Evolutionary conservation across 192 early-diverging fungal genomes (phyloP), one percentile per base, ranked within the genome.

Genomic region (Rhizophagus clarus): DNA sequence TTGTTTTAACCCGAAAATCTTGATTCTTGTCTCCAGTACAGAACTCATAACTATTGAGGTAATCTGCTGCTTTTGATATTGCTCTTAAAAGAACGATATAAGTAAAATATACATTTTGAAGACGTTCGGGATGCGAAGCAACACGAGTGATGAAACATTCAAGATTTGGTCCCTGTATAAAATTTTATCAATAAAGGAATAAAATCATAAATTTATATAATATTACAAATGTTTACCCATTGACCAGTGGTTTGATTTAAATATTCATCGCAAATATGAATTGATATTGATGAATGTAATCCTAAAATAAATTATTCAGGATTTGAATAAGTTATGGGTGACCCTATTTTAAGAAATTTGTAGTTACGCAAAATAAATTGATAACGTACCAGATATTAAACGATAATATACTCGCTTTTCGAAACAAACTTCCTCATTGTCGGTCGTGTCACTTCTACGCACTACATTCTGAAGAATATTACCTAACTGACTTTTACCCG

Each of bases 41-140:
- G 81, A 94, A 97, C 40, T 89, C 87, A 76, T 95, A 95, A 42
- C 88, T 85, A 8, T 83, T 84, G 22, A 99, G 80, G 83, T 94
- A 98, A 20, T 86, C 84, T 37, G 88, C 88, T 63, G 98, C 87
- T 85, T 98, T 98, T 37, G 93, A 86, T 28, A 99, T 87, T 0
- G 98, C 94, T 15, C 97, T 89, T 7, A 96, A 82, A 10, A 98
- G 84, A 6, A 99, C 87, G 2, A 92, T 94, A 84, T 96, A 97
- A 66, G 93, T 93, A 84, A 99, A 98, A 84, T 99, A 98, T 49
- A 97, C 90, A 88, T 99, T 99, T 80, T 98, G 90, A 79, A 99
- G 82, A 24, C 97, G 91, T 69, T 98, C 96, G 6, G 96, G 97
- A 83, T 94, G 92, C 63, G 89, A 84, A 29, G 94, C 97, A 66